Conservation (phyloP, 495 filamentous ascomycete species). For the Margaritispora aquatica region DNA sequence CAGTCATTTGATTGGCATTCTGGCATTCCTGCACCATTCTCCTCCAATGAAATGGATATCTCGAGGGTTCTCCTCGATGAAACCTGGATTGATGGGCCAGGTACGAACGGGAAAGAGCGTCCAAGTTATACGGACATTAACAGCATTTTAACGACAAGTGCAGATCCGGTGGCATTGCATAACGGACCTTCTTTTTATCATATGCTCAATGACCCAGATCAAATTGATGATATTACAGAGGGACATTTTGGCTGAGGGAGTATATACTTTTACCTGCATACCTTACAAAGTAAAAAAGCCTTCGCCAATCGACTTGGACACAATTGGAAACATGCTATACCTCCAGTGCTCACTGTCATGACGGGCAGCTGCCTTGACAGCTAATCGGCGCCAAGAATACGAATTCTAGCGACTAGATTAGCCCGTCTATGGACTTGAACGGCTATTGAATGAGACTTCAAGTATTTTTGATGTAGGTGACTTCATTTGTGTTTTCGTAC, state of each 20-base stretch:
- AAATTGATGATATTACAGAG: slow-evolving; percentile 12
- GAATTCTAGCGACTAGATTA: too few relatives aligned
- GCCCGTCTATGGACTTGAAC: too few relatives aligned
- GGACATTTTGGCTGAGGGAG: slow-evolving; percentile 1
- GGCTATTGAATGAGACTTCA: too few relatives aligned
- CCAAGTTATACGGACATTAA: slow-evolving; percentile 21
- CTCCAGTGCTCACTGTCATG: too few relatives aligned
- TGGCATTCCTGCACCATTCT: slow-evolving; percentile 18
- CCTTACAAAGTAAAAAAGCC: too few relatives aligned
- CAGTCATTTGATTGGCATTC: slow-evolving; percentile 21
- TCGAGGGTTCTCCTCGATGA: slow-evolving; percentile 43
- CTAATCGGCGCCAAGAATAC: too few relatives aligned
- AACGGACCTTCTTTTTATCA: slow-evolving; percentile 16
- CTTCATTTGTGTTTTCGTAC: too few relatives aligned
- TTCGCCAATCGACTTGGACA: too few relatives aligned
- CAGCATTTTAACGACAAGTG: slow-evolving; percentile 17
- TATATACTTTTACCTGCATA: too few relatives aligned
- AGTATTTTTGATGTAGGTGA: too few relatives aligned
- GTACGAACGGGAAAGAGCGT: slow-evolving; percentile 12
- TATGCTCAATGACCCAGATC: slow-evolving; percentile 22
- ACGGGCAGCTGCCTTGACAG: too few relatives aligned
- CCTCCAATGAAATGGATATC: slow-evolving; percentile 40
- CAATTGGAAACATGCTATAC: too few relatives aligned
- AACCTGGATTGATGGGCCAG: slow-evolving; percentile 22
- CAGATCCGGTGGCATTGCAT: slow-evolving; percentile 14